phyloP scores from a whole-genome alignment of 768 basidiomycete genomes.

The Trametes villosa region DNA sequence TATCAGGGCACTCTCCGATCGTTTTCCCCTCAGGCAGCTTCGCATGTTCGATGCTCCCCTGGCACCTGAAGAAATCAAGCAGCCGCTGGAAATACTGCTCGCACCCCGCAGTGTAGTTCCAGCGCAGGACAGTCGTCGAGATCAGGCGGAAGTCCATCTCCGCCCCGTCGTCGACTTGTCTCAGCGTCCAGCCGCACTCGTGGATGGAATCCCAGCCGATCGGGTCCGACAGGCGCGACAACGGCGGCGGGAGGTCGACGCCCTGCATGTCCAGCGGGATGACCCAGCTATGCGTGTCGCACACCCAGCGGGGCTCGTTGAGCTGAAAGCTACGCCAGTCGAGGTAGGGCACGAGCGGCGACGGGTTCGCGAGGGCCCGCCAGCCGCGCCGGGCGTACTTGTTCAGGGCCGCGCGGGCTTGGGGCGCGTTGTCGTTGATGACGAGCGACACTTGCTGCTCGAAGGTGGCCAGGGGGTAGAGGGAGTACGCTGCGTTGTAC shows the following conservation, averaged over 20 bases:
- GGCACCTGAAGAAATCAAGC: neutral
- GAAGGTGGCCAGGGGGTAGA: slow-evolving; percentile 49
- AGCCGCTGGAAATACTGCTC: neutral
- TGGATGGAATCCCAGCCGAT: slow-evolving; percentile 23
- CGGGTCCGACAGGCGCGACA: neutral
- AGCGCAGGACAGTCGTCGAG: slow-evolving; percentile 4
- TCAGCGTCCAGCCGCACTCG: slow-evolving; percentile 13
- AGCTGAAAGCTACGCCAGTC: slow-evolving; percentile 5
- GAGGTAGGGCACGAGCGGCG: neutral
- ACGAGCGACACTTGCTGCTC: slow-evolving; percentile 36
- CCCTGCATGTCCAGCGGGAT: slow-evolving; percentile 19
- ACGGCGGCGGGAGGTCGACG: neutral
- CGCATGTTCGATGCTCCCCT: slow-evolving; percentile 1
- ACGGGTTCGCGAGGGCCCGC: slow-evolving; percentile 28
- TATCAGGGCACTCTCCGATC: neutral
- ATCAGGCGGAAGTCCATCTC: neutral
- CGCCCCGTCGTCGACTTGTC: neutral
- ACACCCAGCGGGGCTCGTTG: slow-evolving; percentile 19
- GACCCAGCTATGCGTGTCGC: slow-evolving; percentile 26
- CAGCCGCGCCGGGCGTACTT: slow-evolving; percentile 40
- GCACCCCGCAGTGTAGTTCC: slow-evolving; percentile 2
- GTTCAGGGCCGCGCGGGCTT: neutral
- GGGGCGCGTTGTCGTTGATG: slow-evolving; percentile 27
- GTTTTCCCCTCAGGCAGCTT: slow-evolving; percentile 3
- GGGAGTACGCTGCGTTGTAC: slow-evolving; percentile 43